A percentile compares a stretch with the other conserved stretches of the same genome.
Conservation (phyloP, 441 rosid genomes). For the Gossypium aridum region DNA sequence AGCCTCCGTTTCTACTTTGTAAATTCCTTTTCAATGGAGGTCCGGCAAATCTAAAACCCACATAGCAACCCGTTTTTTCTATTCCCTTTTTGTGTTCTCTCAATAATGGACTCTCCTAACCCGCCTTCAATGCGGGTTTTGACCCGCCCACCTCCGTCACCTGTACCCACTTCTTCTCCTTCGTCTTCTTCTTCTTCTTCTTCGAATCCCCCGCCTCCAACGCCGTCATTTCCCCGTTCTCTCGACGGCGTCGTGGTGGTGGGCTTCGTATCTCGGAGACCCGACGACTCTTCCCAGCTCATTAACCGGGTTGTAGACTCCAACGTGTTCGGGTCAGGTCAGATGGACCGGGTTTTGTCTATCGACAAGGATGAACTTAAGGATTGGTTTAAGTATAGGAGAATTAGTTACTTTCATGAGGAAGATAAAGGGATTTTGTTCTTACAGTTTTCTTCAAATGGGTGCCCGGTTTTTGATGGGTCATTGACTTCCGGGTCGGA, state of each 20-base stretch:
- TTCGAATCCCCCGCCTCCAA: constrained; percentile 6
- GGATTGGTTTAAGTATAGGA: constrained; percentile 60
- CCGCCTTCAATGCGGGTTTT: constrained; percentile 61
- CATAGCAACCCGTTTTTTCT: neutral
- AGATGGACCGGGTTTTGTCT: constrained; percentile 27
- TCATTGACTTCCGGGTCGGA: constrained; percentile 22
- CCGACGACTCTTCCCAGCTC: constrained; percentile 53
- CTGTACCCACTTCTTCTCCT: constrained; percentile 22
- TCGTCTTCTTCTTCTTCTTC: constrained; percentile 18
- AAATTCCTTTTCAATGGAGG: neutral
- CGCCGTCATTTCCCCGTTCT: constrained; percentile 28
- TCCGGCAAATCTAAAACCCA: constrained; percentile 8
- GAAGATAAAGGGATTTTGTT: constrained; percentile 61
- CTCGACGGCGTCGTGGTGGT: constrained; percentile 61
- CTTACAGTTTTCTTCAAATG: constrained; percentile 55
- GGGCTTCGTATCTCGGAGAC: constrained; percentile 58
- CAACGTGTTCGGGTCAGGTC: constrained; percentile 65
- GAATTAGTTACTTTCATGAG: constrained; percentile 60
- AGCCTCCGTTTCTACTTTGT: neutral
- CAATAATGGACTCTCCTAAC: constrained; percentile 38
- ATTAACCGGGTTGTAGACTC: constrained; percentile 60
- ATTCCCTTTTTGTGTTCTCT: neutral
- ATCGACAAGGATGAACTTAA: constrained; percentile 34
- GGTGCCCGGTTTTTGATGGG: constrained; percentile 38
- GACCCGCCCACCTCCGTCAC: constrained; percentile 43